Conservation (phyloP, 2,329 filamentous ascomycete species). For the Cladosporium sp. region DNA sequence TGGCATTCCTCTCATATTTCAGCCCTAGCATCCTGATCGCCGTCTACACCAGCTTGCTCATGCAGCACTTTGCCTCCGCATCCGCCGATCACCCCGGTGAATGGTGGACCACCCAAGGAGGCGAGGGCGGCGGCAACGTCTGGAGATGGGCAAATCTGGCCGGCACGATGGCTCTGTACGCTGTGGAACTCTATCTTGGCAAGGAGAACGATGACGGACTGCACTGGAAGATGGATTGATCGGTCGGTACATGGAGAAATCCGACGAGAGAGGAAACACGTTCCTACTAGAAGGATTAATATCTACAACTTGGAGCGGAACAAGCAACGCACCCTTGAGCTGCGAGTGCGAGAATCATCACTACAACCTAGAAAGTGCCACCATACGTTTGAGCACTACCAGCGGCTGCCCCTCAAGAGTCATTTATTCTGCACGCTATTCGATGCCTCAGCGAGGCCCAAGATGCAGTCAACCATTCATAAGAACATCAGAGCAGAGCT, state of each 20-base stretch:
- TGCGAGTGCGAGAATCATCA: no score
- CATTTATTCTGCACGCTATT: no score
- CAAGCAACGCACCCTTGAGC: no score
- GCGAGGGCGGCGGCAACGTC: constrained; percentile 74
- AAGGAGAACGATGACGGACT: constrained; percentile 73
- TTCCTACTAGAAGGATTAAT: no score
- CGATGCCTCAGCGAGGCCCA: no score
- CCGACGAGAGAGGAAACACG: not conserved
- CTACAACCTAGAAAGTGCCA: no score
- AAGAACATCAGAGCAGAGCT: no score
- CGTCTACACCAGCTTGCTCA: constrained; percentile 89
- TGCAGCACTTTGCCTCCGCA: constrained; percentile 88
- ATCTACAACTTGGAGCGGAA: no score
- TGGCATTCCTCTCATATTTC: constrained; percentile 87
- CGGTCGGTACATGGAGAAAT: not conserved
- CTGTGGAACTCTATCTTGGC: constrained; percentile 82
- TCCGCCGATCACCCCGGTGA: constrained; percentile 53
- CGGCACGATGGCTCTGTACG: constrained; percentile 83
- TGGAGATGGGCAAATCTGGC: constrained; percentile 94
- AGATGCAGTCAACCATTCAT: no score
- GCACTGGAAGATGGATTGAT: constrained; percentile 92
- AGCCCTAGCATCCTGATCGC: constrained; percentile 91
- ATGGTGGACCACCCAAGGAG: constrained; percentile 82
- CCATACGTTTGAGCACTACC: no score
- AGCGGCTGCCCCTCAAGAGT: no score